Evolutionary conservation across 1,139 yeast genomes (phyloP).

Genomic region (Protomyces arabidopsidicola): DNA sequence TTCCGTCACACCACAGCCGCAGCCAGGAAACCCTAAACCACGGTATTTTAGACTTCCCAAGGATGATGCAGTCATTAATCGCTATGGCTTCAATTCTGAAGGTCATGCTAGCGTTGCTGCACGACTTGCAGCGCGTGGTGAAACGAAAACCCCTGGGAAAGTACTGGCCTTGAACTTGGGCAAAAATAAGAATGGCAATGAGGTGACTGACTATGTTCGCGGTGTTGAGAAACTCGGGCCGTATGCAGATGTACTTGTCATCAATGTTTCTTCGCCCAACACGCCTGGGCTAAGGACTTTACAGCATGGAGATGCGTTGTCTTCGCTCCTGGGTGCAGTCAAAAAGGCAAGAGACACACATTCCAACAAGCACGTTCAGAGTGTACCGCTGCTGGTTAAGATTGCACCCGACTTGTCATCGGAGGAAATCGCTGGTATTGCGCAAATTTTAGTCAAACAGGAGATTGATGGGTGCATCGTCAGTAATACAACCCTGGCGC

Average conservation of each 20-base stretch:
- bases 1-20: slow-evolving; percentile 79
- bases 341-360: slow-evolving; percentile 40
- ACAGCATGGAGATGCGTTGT: slow-evolving; percentile 70
- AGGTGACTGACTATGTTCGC: slow-evolving; percentile 71
- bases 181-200: slow-evolving; percentile 87
- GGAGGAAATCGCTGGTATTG: slow-evolving; percentile 76
- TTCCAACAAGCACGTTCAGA: slow-evolving; percentile 35
- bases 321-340: slow-evolving; percentile 56
- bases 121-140: slow-evolving; percentile 43
- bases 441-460: slow-evolving; percentile 69
- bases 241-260: slow-evolving; percentile 80
- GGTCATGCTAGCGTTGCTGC: slow-evolving; percentile 77
- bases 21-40: slow-evolving; percentile 85
- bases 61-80: slow-evolving; percentile 85
- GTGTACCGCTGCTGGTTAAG: slow-evolving; percentile 69
- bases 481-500: slow-evolving; percentile 82
- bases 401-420: slow-evolving; percentile 90
- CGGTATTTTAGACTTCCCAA: slow-evolving; percentile 78
- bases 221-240: slow-evolving; percentile 81
- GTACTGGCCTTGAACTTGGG: slow-evolving; percentile 82
- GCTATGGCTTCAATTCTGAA: slow-evolving; percentile 89
- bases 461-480: slow-evolving; percentile 87
- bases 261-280: slow-evolving; percentile 94
- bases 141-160: slow-evolving; percentile 45
- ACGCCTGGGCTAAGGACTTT: slow-evolving; percentile 90